Evolutionary conservation across 2,329 filamentous ascomycete genomes (phyloP).

Genomic region (Cladosporium cucumerinum): DNA sequence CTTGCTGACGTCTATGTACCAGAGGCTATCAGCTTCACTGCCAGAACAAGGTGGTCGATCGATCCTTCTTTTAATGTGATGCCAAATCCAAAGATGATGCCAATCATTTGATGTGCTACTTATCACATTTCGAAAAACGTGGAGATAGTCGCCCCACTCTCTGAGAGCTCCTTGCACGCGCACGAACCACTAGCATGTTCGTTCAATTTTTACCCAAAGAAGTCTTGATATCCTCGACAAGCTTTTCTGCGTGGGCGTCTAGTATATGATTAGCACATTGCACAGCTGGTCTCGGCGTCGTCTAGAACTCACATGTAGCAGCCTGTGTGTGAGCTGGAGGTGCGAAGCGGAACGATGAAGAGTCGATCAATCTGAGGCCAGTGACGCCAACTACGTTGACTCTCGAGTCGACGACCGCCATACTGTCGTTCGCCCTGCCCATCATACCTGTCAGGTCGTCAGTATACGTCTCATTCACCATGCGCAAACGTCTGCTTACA

Average conservation of each 20-base stretch:
- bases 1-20: neutral
- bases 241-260: conserved; percentile 15
- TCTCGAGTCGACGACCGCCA: conserved; percentile 54
- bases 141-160: neutral
- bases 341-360: conserved; percentile 10
- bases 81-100: neutral
- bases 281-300: neutral
- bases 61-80: neutral
- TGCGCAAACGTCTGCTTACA: neutral
- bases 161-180: neutral
- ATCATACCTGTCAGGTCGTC: conserved; percentile 58
- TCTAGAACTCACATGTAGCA: neutral
- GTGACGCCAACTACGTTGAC: conserved; percentile 57
- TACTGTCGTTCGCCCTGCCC: conserved; percentile 51
- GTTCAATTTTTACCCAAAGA: neutral
- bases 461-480: conserved; percentile 50
- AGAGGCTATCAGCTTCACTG: neutral
- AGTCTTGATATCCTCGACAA: conserved; percentile 5
- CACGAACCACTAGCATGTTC: neutral
- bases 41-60: neutral
- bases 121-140: neutral
- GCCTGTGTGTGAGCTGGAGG: conserved; percentile 12
- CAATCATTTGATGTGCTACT: neutral
- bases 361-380: conserved; percentile 59
- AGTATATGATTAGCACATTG: neutral